phyloP scores from a whole-genome alignment of 2,329 filamentous ascomycete genomes.

The Ceratocystis colombiana region DNA sequence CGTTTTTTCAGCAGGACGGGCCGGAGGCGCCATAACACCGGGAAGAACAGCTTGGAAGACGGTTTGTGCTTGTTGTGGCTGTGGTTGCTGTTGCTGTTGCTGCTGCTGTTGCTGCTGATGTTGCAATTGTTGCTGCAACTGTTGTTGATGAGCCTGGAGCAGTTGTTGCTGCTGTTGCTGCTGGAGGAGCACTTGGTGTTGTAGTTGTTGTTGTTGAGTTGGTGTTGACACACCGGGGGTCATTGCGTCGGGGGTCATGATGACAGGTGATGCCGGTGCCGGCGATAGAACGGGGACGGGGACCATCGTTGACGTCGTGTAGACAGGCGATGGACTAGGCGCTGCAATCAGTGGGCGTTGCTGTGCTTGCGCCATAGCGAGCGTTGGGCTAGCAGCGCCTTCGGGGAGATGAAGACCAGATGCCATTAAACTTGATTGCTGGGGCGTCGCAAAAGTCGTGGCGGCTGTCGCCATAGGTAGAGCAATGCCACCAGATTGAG shows the following conservation, averaged over 20 bases:
- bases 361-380: constrained; percentile 26
- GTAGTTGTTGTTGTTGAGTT: constrained; percentile 19
- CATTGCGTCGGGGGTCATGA: constrained; percentile 23
- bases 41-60: constrained; percentile 28
- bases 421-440: constrained; percentile 22
- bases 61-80: constrained; percentile 18
- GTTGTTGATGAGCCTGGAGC: constrained; percentile 15
- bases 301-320: constrained; percentile 28
- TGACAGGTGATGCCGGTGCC: constrained; percentile 20
- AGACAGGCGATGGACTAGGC: constrained; percentile 23
- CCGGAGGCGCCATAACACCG: constrained; percentile 48
- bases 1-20: constrained; percentile 51
- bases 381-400: constrained; percentile 25
- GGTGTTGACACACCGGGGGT: constrained; percentile 17
- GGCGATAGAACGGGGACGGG: constrained; percentile 26
- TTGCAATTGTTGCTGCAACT: constrained; percentile 19
- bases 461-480: constrained; percentile 24
- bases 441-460: constrained; percentile 20
- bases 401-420: constrained; percentile 27
- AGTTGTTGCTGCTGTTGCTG: constrained; percentile 20
- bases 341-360: constrained; percentile 20
- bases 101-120: background rate
- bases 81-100: background rate
- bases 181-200: constrained; percentile 19
- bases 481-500: constrained; percentile 13